Evolutionary conservation across 2,329 filamentous ascomycete genomes (phyloP), one percentile per base, ranked within the genome.

Genomic region (Fusarium duplospermum): DNA sequence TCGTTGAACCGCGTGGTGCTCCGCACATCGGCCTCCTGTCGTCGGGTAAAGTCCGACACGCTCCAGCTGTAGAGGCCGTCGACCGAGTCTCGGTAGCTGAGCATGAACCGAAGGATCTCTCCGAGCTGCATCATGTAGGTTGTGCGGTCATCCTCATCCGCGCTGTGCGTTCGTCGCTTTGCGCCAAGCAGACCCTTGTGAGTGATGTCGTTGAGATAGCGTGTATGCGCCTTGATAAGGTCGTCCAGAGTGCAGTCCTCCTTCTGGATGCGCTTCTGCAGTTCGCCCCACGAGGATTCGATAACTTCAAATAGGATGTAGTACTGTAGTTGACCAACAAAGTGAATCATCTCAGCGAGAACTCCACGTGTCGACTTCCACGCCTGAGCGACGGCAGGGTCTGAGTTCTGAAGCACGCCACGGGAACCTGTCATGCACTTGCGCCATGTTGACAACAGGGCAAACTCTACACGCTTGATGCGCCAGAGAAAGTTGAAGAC

Each of bases 401-500:
- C 92, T 4, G 93, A 89, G 35, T 90, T 93, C 71, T 93, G 92
- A 8, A 99, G 89, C 1, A 98, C 95, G n/a, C 96, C 95, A 69
- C 96, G 90, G 4, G 95, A 91, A 52, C 96, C 96, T 0, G 96
- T 99, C 91, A 98, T 98, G 83, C 93, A 97, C 74, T 95, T 93
- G 66, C 96, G 92, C 95, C 96, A 99, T 45, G 94, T 96, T 14
- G 93, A 94, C 6, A 93, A 90, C 2, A 99, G 89, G 0, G 94
- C 95, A 79, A 98, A 99, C 80, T 99, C 96, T 61, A 99, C 96
- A 31, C 96, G 93, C 84, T 99, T 99, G 80, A 99, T 94, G 72
- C 96, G 93, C 96, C 96, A 99, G 4, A 99, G 89, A 80, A 99
- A 98, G 83, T 99, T 99, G 89, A 99, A 99, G 11, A 99, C 94